Evolutionary conservation across 352 stramenopile genomes (phyloP).

Genomic region (Phytopythium vexans): DNA sequence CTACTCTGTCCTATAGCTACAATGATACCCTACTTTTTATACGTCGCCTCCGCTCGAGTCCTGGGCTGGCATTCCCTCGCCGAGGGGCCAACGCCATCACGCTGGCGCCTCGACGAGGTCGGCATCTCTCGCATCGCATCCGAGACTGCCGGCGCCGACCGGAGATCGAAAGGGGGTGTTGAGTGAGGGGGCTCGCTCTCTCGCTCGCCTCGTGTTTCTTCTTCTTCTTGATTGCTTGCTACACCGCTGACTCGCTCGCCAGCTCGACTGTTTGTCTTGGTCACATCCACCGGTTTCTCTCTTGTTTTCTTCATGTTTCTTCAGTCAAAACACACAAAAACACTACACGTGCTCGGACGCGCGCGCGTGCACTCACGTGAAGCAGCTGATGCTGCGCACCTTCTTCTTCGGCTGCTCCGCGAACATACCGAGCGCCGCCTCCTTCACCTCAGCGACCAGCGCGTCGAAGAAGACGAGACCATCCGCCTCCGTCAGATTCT

Average conservation of each 20-base stretch:
- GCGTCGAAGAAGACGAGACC: slow-evolving; percentile 42
- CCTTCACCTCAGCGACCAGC: slow-evolving; percentile 48
- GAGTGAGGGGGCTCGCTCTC: neutral
- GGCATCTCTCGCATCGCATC: too few species aligned
- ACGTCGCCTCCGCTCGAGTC: too few species aligned
- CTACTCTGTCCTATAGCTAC: too few species aligned
- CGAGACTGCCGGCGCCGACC: too few species aligned
- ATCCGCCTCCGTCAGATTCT: slow-evolving; percentile 28
- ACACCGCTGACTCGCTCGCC: slow-evolving; percentile 1
- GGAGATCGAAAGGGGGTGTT: too few species aligned
- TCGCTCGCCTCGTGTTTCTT: slow-evolving; percentile 6
- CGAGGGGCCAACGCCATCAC: too few species aligned
- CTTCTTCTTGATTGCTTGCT: slow-evolving; percentile 4
- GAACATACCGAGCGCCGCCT: slow-evolving; percentile 43
- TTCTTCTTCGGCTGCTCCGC: slow-evolving; percentile 77
- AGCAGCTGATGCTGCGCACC: slow-evolving; percentile 86
- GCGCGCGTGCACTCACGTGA: slow-evolving; percentile 42
- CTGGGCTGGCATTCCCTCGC: too few species aligned
- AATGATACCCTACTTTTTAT: too few species aligned
- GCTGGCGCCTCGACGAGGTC: too few species aligned
- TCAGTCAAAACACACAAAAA: slow-evolving; percentile 53
- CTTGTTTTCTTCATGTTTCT: slow-evolving; percentile 33
- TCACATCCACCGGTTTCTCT: slow-evolving; percentile 12
- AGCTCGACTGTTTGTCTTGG: slow-evolving; percentile 28
- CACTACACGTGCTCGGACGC: slow-evolving; percentile 5